A percentile compares a stretch with the other conserved stretches of the same genome.
These are phyloP conservation scores for Cardamine chenopodiifolia DNA, from an alignment of 345 rosid genomes.

Conservation along the genomic window DNA sequence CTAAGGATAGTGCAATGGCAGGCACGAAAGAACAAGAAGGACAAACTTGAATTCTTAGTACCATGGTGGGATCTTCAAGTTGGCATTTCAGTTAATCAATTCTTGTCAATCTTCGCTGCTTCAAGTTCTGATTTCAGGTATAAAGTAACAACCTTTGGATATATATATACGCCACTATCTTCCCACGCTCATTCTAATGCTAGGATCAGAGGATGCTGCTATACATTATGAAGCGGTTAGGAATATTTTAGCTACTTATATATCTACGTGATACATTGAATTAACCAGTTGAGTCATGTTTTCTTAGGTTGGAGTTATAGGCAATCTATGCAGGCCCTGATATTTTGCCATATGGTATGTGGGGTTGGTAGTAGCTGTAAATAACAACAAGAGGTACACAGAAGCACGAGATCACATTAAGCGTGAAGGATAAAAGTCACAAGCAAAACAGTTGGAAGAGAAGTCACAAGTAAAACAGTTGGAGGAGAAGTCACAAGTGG, in stretches of 20 bases:
- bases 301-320: slow-evolving; percentile 83
- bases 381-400: no score
- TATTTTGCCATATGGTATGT: no score
- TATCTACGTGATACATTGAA: neutral
- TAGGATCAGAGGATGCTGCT: slow-evolving; percentile 94
- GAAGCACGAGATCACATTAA: no score
- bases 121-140: slow-evolving; percentile 87
- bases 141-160: neutral
- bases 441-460: no score
- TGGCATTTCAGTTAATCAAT: slow-evolving; percentile 92
- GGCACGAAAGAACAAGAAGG: slow-evolving; percentile 78
- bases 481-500: no score
- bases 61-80: slow-evolving; percentile 99
- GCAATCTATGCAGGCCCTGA: slow-evolving; percentile 52
- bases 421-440: no score
- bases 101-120: slow-evolving; percentile 78
- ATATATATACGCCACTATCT: neutral
- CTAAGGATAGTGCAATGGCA: slow-evolving; percentile 93
- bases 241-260: neutral
- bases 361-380: no score
- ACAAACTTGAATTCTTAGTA: slow-evolving; percentile 75
- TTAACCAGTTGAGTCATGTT: slow-evolving; percentile 30
- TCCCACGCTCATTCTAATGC: slow-evolving; percentile 87
- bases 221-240: slow-evolving; percentile 99
- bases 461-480: no score